Evolutionary conservation across 768 basidiomycete species (phyloP), one percentile per base, ranked within the genome.

Genomic region (Tricholoma hemisulphureum): DNA sequence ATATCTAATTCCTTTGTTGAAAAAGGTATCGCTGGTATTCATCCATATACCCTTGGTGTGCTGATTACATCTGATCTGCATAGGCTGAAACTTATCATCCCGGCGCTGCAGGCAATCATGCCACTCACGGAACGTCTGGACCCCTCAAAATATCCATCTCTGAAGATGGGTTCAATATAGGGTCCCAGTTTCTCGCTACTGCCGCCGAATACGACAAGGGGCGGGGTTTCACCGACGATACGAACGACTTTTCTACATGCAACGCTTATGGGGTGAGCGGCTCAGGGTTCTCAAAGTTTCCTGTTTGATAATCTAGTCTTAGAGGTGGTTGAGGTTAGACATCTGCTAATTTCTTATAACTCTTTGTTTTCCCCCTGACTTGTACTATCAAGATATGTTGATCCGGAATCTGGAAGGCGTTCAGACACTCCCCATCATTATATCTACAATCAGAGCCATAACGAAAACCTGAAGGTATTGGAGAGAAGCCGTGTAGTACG

Each of bases 321-420:
- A 86, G 85, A 70, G 76, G 67, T 86, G 83, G 83, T 74, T 72
- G 50, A 83, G 79, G 84, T 85, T 58, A 59, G 75, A 14, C 26
- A 9, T 48, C 24, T 6, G 14, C 26, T 5, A 28, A 4, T 48
- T 9, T 28, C 1, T 7, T 28, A n/a, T 13, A 14, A n/a, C n/a
- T n/a, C 24, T 48, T n/a, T 6, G 24, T 43, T 6, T 23, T 51
- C 28, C 45, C n/a, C 20, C 23, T 24, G 8, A 18, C 28, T 3
- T 51, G 13, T 16, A n/a, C n/a, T 37, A 4, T 46, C 14, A 48
- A 89, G 87, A 63, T 89, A 83, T 64, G 73, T 88, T 14, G 74
- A 83, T 57, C 68, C 63, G 2, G 66, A 69, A n/a, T 83, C 77
- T 2, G 86, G 87, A 26, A 74, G 62, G 43, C 80, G 87, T 23